Evolutionary conservation across 2,329 filamentous ascomycete species (phyloP).

Genomic region (Xylariaceae sp.): DNA sequence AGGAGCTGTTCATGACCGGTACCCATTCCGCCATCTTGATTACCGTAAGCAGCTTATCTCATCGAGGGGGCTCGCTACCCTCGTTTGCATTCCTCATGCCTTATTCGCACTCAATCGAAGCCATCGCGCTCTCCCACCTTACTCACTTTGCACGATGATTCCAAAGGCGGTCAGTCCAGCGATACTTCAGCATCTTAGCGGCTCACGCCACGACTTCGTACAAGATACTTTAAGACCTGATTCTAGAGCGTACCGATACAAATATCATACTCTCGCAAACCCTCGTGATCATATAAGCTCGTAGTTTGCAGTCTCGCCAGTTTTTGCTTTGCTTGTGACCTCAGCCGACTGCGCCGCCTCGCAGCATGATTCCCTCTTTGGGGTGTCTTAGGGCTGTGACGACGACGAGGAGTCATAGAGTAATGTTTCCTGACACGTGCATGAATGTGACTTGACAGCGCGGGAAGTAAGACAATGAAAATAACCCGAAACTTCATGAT

Average conservation of each 20-base stretch:
- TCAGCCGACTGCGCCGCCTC: background rate
- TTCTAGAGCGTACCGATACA: slow-evolving; percentile 5
- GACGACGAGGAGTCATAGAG: no score
- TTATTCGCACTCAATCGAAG: background rate
- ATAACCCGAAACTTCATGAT: background rate
- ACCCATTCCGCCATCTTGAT: background rate
- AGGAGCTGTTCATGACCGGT: background rate
- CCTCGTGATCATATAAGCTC: slow-evolving; percentile 9
- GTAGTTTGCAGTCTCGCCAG: slow-evolving; percentile 15
- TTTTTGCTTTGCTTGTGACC: slow-evolving; percentile 10
- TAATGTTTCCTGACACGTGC: slow-evolving; percentile 16
- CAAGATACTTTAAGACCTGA: background rate
- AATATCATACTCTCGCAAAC: background rate
- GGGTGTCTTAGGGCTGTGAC: no score
- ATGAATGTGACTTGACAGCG: slow-evolving; percentile 12
- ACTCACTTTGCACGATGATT: no score
- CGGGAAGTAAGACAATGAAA: background rate
- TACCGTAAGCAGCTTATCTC: slow-evolving; percentile 5
- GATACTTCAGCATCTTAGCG: no score
- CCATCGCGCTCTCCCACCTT: no score
- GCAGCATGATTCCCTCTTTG: slow-evolving; percentile 11
- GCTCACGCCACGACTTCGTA: no score
- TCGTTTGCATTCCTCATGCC: background rate
- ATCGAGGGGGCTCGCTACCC: no score
- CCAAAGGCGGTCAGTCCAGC: no score